These are phyloP conservation scores for Escallonia herrerae DNA, from an alignment of 129 eudicot genomes.

Conservation along the genomic window DNA sequence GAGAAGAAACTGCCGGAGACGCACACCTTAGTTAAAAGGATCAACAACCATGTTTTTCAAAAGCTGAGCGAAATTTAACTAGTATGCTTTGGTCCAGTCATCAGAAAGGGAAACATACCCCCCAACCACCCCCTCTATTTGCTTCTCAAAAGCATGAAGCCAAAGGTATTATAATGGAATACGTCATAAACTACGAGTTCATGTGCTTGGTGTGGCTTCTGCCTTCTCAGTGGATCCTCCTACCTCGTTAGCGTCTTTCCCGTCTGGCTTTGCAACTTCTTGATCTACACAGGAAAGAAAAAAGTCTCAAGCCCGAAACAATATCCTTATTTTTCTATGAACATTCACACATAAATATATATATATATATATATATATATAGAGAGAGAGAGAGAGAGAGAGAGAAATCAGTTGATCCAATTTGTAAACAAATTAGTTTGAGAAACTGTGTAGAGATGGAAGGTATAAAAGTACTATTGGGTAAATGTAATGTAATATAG, in stretches of 20 bases:
- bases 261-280: slow-evolving; percentile 24
- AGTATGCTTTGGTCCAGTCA: slow-evolving; percentile 10
- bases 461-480: background rate
- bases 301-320: background rate
- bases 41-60: slow-evolving; percentile 19
- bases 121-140: slow-evolving; percentile 1
- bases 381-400: background rate
- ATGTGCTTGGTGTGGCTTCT: slow-evolving; percentile 28
- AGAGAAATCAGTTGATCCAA: too few species aligned
- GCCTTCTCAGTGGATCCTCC: slow-evolving; percentile 13
- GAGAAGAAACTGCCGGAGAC: slow-evolving; percentile 12
- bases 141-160: slow-evolving; percentile 3
- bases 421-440: too few species aligned
- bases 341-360: background rate
- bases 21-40: slow-evolving; percentile 17
- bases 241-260: slow-evolving; percentile 18
- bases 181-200: background rate
- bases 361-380: too few species aligned
- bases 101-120: slow-evolving; percentile 1
- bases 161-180: background rate
- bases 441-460: background rate
- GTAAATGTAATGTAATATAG: background rate
- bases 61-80: slow-evolving; percentile 6
- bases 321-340: background rate
- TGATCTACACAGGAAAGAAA: slow-evolving; percentile 19